These are phyloP conservation scores for Floccularia luteovirens DNA, from an alignment of 768 basidiomycete species.

Conservation along the genomic window DNA sequence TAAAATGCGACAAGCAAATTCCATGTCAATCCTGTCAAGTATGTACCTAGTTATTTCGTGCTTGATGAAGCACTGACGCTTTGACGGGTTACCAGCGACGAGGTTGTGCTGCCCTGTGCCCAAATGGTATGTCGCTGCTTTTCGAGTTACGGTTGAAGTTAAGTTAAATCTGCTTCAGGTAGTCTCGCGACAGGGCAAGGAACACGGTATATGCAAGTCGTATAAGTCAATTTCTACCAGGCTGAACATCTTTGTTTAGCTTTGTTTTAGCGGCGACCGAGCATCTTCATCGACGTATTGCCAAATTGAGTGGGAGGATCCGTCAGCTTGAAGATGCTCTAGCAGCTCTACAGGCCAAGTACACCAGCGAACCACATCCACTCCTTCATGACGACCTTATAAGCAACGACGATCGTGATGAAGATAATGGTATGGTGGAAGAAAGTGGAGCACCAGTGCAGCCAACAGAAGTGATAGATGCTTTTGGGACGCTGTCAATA, in stretches of 20 bases:
- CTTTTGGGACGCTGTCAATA: constrained; percentile 55
- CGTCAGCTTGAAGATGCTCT: constrained; percentile 58
- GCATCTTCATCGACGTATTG: constrained; percentile 52
- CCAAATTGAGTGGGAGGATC: constrained; percentile 45
- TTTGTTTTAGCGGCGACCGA: constrained; percentile 62
- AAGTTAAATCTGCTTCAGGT: constrained; percentile 27
- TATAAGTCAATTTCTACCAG: neutral
- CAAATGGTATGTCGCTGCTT: constrained; percentile 50
- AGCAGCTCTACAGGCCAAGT: constrained; percentile 36
- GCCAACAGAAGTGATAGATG: constrained; percentile 37
- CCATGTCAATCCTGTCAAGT: constrained; percentile 75
- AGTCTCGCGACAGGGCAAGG: constrained; percentile 77
- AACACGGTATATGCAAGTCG: constrained; percentile 40
- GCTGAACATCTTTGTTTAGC: constrained; percentile 12
- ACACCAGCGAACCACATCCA: constrained; percentile 50
- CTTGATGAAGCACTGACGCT: neutral
- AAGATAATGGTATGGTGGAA: constrained; percentile 16
- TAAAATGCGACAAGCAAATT: constrained; percentile 78
- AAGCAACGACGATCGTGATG: constrained; percentile 20
- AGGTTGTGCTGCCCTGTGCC: constrained; percentile 65
- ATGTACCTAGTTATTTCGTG: constrained; percentile 10
- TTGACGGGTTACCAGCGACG: constrained; percentile 32
- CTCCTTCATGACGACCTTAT: constrained; percentile 48
- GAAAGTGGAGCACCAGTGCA: constrained; percentile 6
- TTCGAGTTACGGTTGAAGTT: neutral